Evolutionary conservation across 2,329 filamentous ascomycete genomes (phyloP).

Genomic region (Westerdykella sp.): DNA sequence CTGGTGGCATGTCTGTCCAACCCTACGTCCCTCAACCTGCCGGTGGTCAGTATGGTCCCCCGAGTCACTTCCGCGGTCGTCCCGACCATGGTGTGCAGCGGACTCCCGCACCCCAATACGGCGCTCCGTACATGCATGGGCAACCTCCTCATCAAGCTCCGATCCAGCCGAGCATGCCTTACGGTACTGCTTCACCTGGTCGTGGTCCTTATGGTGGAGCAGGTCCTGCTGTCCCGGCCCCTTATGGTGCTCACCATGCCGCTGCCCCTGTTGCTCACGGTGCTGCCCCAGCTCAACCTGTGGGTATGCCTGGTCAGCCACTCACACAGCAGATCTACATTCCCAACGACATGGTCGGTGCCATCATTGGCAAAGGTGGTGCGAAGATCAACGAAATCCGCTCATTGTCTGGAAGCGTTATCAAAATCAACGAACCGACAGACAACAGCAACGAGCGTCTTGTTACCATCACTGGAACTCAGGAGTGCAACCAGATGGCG

Average conservation of each 20-base stretch:
- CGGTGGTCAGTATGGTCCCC: slow-evolving; percentile 84
- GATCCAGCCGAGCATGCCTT: slow-evolving; percentile 65
- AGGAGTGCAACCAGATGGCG: slow-evolving; percentile 99
- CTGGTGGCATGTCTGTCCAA: slow-evolving; percentile 98
- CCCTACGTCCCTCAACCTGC: slow-evolving; percentile 92
- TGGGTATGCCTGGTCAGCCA: slow-evolving; percentile 66
- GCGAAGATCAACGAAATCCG: slow-evolving; percentile 99
- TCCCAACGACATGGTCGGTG: slow-evolving; percentile 98
- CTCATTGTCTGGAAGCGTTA: slow-evolving; percentile 92
- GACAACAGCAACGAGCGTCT: slow-evolving; percentile 98
- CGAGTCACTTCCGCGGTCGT: slow-evolving; percentile 76
- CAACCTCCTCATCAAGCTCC: slow-evolving; percentile 45
- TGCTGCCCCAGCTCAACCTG: slow-evolving; percentile 67
- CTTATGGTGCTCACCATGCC: slow-evolving; percentile 55
- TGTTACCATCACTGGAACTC: slow-evolving; percentile 94
- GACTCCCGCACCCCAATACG: slow-evolving; percentile 67
- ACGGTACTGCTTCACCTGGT: slow-evolving; percentile 65
- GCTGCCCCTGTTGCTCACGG: slow-evolving; percentile 52
- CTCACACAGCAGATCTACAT: slow-evolving; percentile 98
- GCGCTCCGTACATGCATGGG: slow-evolving; percentile 59
- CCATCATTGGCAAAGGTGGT: slow-evolving; percentile 97
- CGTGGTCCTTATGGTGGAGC: slow-evolving; percentile 69
- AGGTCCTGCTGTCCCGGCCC: slow-evolving; percentile 70
- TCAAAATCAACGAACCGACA: slow-evolving; percentile 99
- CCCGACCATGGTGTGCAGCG: slow-evolving; percentile 61